These are phyloP conservation scores for Aspergillus awamori DNA, from an alignment of 2,329 filamentous ascomycete species.

Conservation along the genomic window DNA sequence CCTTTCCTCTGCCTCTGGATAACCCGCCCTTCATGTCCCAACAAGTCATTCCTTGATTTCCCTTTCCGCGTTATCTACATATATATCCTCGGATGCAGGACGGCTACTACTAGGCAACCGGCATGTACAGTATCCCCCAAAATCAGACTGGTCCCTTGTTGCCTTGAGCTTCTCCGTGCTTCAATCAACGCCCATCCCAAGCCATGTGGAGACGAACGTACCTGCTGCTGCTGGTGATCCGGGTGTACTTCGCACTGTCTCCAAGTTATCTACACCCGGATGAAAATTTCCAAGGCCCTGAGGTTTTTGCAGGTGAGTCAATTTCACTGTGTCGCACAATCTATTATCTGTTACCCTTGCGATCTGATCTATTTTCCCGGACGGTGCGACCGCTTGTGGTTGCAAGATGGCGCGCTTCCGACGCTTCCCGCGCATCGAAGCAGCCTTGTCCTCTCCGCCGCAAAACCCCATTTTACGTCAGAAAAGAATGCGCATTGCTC, in stretches of 20 bases:
- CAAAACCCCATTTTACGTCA: neutral
- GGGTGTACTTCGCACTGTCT: conserved; percentile 90
- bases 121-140: conserved; percentile 17
- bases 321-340: neutral
- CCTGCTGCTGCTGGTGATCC: conserved; percentile 78
- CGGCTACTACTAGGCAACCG: conserved; percentile 8
- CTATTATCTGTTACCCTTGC: neutral
- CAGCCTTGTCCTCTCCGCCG: neutral
- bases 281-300: conserved; percentile 98
- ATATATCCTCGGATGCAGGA: neutral
- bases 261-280: conserved; percentile 98
- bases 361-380: neutral
- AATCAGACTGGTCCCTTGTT: conserved; percentile 7
- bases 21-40: conserved; percentile 8
- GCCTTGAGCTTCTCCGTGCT: conserved; percentile 20
- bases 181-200: conserved; percentile 16
- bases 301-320: conserved; percentile 87
- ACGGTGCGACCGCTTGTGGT: conserved; percentile 8
- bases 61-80: neutral
- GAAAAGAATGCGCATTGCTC: conserved; percentile 6
- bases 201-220: conserved; percentile 90
- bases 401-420: neutral
- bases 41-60: conserved; percentile 16
- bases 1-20: neutral
- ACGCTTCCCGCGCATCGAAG: neutral